Conservation (phyloP, 2,329 filamentous ascomycete genomes). For the Fusarium nygamai region DNA sequence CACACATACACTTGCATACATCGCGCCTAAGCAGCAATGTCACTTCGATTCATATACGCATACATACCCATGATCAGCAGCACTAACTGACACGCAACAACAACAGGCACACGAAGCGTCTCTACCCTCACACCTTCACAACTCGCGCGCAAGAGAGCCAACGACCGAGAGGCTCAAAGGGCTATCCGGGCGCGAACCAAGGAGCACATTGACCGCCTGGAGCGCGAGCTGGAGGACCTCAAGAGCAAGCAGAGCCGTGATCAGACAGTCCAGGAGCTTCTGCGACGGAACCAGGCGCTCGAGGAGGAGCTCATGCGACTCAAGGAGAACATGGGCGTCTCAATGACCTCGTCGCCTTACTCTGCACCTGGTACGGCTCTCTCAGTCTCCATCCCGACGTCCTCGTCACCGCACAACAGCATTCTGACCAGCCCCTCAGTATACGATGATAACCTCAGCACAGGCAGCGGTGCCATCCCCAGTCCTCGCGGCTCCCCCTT, state of each 20-base stretch:
- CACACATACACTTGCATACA: not conserved
- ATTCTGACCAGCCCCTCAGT: constrained; percentile 43
- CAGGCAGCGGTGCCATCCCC: constrained; percentile 52
- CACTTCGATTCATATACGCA: not conserved
- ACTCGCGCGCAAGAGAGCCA: constrained; percentile 88
- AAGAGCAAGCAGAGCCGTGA: constrained; percentile 60
- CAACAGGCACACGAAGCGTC: constrained; percentile 74
- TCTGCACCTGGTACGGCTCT: constrained; percentile 51
- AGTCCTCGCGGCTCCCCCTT: constrained; percentile 59
- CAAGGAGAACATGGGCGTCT: constrained; percentile 57
- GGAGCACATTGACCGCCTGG: constrained; percentile 82
- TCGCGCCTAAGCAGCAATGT: not conserved
- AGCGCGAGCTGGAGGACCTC: constrained; percentile 79
- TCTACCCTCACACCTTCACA: constrained; percentile 89
- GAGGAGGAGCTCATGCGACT: constrained; percentile 62
- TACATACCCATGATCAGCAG: not conserved
- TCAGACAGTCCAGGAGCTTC: constrained; percentile 61
- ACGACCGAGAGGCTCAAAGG: constrained; percentile 90
- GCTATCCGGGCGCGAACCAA: constrained; percentile 89
- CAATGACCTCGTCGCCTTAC: constrained; percentile 54
- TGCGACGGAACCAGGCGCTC: constrained; percentile 62
- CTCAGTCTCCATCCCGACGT: constrained; percentile 1
- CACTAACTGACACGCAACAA: constrained; percentile 17
- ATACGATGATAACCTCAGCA: constrained; percentile 55
- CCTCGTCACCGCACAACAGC: not conserved